Evolutionary conservation across 768 basidiomycete species (phyloP).

Genomic region (Multifurca ochricompacta): DNA sequence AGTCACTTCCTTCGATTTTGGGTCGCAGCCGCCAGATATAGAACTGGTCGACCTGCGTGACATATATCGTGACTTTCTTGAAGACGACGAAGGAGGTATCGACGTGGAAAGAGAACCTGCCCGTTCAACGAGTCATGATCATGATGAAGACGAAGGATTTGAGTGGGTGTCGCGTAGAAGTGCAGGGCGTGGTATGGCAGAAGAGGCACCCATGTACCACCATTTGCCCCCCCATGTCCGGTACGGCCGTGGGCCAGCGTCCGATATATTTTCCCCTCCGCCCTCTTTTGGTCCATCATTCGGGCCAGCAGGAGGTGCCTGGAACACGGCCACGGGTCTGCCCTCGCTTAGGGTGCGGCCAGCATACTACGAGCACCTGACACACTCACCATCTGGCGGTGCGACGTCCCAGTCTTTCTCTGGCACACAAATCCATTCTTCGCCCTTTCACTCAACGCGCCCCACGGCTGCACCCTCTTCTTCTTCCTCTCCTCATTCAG

Average conservation of each 20-base stretch:
- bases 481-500: background rate
- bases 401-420: conserved; percentile 32
- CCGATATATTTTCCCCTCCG: conserved; percentile 52
- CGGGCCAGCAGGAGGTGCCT: background rate
- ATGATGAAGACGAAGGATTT: conserved; percentile 61
- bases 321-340: conserved; percentile 6
- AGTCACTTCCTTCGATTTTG: conserved; percentile 83
- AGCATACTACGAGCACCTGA: conserved; percentile 26
- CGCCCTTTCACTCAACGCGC: background rate
- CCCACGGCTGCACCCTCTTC: background rate
- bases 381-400: conserved; percentile 28
- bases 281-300: conserved; percentile 33
- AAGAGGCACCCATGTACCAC: conserved; percentile 51
- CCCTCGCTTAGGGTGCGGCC: background rate
- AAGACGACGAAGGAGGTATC: conserved; percentile 55
- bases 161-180: conserved; percentile 75
- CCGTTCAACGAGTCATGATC: conserved; percentile 20
- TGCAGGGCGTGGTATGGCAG: conserved; percentile 44
- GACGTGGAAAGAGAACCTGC: conserved; percentile 23
- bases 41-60: conserved; percentile 89
- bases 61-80: conserved; percentile 91
- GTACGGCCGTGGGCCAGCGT: conserved; percentile 48
- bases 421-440: background rate
- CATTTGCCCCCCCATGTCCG: conserved; percentile 69
- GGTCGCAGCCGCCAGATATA: conserved; percentile 70